Evolutionary conservation across 768 basidiomycete species (phyloP), one percentile per base, ranked within the genome.

Genomic region (Rubroboletus pulcherrimus): DNA sequence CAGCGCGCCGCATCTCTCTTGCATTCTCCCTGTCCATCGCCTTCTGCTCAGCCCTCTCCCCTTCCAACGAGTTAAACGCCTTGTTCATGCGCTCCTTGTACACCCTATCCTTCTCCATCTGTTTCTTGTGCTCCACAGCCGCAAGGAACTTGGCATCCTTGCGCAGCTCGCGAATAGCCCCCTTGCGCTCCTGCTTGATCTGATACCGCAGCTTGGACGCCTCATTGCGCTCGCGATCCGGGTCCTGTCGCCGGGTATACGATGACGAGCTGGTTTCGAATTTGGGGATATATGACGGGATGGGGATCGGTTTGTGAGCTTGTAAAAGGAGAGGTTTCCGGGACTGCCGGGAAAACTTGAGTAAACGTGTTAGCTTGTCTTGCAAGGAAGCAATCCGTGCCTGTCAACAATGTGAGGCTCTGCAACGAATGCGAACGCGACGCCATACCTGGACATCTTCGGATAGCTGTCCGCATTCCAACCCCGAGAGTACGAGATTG

Each of bases 71-170:
- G 2, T 79, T 84, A 70, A 80, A 89, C 24, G 89, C 93, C 65
- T 81, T 84, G 68, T 87, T 87, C 87, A 98, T 93, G 59, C 84
- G 82, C 47, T 84, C 82, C 64, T 83, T 85, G 72, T 99, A 98
- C 30, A 73, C 74, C 59, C 65, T 76, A 65, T 98, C 96, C 79
- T 93, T 95, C 76, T 89, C 89, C 70, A 78, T 74, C 74, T 92
- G 89, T 67, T 87, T 84, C 74, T 86, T 83, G 66, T 91, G 86
- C 64, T 93, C 86, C 67, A 95, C 93, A 30, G 78, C 79, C 10
- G 96, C 93, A 73, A 99, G 77, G 83, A 98, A 99, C 61, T 83
- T 81, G 58, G 93, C 87, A 68, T 99, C 97, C 77, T 98, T 98
- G 57, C 97, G 84, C 51, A 99, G 77, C 69, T 99, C 97, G 44